Evolutionary conservation across 176 grass and related monocot genomes (phyloP), one percentile per base, ranked within the genome.

Genomic region (Leersia perrieri): DNA sequence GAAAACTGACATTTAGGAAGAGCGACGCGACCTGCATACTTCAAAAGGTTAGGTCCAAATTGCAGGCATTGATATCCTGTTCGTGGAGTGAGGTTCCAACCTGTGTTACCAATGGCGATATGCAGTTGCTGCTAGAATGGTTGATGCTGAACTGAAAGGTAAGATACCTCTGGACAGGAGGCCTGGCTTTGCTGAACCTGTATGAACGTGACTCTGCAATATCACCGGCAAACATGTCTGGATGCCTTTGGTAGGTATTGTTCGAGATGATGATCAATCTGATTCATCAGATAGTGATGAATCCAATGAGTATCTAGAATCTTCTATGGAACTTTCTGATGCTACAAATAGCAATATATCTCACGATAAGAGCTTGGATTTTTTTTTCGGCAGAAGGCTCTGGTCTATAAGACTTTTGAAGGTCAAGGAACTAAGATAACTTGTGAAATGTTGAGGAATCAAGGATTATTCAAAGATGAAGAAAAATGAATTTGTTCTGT

Each of bases 381-480:
- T 38, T 5, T 5, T 22, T 70, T 70, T n/a, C 67, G 33, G 77
- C 5, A 1, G 72, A 65, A 79, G 71, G 29, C 84, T 80, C 68
- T 32, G 82, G 89, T n/a, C n/a, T 76, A 83, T 95, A 35, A 60
- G 76, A 27, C 86, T 75, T 29, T 75, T 98, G 57, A 95, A 93
- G 76, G 42, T 93, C 15, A 62, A 75, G 14, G 92, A 91, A 71
- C 79, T 93, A 28, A 86, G 88, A 55, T 90, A 91, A 16, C 84
- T 93, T 60, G 92, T 84, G 7, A 95, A 95, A 33, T 90, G 90
- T 71, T 74, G 84, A 36, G 95, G 90, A 49, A 67, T 93, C 35
- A 88, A 81, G 67, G 92, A 84, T 5, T 99, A 95, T 72, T 90
- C 89, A 18, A 99, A 99, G 82, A 83, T 91, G 83, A 93, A 88